These are phyloP conservation scores for Metschnikowia lachancei DNA, from an alignment of 805 yeast genomes.

Conservation along the genomic window DNA sequence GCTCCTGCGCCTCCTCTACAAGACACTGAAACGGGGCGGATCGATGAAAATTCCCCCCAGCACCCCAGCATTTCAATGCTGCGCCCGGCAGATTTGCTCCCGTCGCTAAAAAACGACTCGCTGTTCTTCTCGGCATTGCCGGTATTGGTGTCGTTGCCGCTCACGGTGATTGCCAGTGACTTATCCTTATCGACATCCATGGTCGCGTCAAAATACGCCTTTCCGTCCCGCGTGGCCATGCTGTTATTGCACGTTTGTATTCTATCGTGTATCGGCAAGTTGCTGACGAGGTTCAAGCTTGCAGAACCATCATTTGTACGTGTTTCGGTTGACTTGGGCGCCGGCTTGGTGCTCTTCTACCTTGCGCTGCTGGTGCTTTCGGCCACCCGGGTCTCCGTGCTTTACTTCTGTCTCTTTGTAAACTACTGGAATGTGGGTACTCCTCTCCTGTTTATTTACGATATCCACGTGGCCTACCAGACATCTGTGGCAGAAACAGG, in stretches of 20 bases:
- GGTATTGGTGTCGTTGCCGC: constrained; percentile 32
- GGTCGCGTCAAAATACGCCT: constrained; percentile 3
- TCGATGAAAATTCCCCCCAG: no score
- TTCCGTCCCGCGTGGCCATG: constrained; percentile 10
- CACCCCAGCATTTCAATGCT: no score
- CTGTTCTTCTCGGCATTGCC: constrained; percentile 29
- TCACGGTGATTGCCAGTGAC: constrained; percentile 27
- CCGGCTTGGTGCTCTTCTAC: constrained; percentile 23
- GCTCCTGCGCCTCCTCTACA: not conserved
- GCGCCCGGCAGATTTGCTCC: no score
- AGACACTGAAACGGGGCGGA: no score
- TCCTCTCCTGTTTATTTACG: constrained; percentile 27
- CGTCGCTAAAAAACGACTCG: not conserved
- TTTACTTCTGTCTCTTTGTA: constrained; percentile 31
- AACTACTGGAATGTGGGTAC: constrained; percentile 32
- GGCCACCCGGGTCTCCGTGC: constrained; percentile 25
- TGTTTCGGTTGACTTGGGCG: constrained; percentile 17
- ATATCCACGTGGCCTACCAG: constrained; percentile 20
- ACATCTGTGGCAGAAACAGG: not conserved
- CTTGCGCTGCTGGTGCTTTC: constrained; percentile 26
- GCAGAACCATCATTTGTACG: constrained; percentile 6
- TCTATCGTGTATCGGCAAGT: constrained; percentile 20
- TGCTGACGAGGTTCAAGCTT: constrained; percentile 12
- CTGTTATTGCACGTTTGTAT: constrained; percentile 25
- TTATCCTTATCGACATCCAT: constrained; percentile 16